phyloP scores from a whole-genome alignment of 202 grass and related monocot genomes.

The Bolboschoenoplectus hybrid region DNA sequence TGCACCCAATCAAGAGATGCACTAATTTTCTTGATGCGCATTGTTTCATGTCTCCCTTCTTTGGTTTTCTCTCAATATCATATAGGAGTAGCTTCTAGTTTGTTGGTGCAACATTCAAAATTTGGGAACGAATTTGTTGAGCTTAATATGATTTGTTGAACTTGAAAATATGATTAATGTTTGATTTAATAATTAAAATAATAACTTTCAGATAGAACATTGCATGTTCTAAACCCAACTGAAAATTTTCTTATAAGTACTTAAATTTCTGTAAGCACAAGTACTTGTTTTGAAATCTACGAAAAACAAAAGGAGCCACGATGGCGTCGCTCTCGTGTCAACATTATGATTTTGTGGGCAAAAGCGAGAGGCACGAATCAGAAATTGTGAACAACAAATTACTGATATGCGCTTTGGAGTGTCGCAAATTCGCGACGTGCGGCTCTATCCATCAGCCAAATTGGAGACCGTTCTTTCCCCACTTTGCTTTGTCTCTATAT shows the following conservation, averaged over 20 bases:
- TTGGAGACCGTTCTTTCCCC: neutral
- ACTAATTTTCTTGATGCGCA: neutral
- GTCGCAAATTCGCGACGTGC: neutral
- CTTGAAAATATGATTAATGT: neutral
- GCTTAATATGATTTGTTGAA: neutral
- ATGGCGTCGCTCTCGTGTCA: neutral
- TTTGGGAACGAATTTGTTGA: neutral
- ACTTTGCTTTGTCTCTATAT: constrained; percentile 30
- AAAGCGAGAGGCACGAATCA: constrained; percentile 24
- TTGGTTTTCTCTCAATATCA: neutral
- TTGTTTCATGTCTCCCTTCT: neutral
- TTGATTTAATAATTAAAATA: too few relatives aligned
- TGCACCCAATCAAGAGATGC: neutral
- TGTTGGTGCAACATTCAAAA: neutral
- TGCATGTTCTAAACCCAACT: too few relatives aligned
- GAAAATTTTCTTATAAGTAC: too few relatives aligned
- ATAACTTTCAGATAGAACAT: too few relatives aligned
- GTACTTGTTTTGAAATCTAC: neutral
- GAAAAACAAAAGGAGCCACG: neutral
- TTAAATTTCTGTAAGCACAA: neutral
- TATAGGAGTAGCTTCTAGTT: neutral
- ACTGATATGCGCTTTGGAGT: neutral
- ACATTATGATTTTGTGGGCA: constrained; percentile 25
- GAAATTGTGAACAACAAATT: constrained; percentile 29
- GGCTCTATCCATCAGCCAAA: constrained; percentile 9